Conservation (phyloP, 2,329 filamentous ascomycete genomes). For the Phoma sp. region DNA sequence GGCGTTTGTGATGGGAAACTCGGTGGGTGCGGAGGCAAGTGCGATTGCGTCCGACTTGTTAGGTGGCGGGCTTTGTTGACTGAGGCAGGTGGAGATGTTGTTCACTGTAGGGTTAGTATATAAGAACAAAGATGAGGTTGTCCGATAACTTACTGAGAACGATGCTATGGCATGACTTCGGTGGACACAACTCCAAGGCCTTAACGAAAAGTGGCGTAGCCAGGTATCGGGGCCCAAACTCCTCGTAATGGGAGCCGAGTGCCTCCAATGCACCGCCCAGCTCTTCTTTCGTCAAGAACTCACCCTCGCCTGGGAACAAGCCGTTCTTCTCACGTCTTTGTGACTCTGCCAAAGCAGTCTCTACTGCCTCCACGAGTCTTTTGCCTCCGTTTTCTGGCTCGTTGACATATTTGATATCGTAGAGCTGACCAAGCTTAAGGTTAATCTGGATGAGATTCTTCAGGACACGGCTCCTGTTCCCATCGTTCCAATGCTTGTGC, state of each 20-base stretch:
- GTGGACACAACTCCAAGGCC: constrained; percentile 73
- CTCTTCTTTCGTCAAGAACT: constrained; percentile 74
- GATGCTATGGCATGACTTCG: constrained; percentile 75
- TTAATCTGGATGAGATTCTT: constrained; percentile 77
- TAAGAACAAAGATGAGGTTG: too few relatives aligned
- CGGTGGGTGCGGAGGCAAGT: constrained; percentile 45
- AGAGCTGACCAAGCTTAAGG: constrained; percentile 85
- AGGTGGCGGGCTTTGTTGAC: constrained; percentile 64
- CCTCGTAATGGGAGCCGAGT: constrained; percentile 78
- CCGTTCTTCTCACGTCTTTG: constrained; percentile 71
- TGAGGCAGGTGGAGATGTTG: constrained; percentile 77
- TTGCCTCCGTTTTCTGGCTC: constrained; percentile 78
- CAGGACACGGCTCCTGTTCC: constrained; percentile 70
- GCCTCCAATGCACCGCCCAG: constrained; percentile 79
- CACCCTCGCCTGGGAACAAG: constrained; percentile 72
- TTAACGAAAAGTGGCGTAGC: constrained; percentile 87
- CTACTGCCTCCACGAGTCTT: constrained; percentile 79
- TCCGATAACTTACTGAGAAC: constrained; percentile 69
- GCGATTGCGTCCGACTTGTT: constrained; percentile 31
- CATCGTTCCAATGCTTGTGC: constrained; percentile 49
- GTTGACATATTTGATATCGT: constrained; percentile 77
- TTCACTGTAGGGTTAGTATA: too few relatives aligned
- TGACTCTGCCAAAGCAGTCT: constrained; percentile 78
- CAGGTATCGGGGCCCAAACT: constrained; percentile 77
- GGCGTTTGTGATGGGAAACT: constrained; percentile 46